These are phyloP conservation scores for Cucurbita argyrosperma DNA, from an alignment of 306 rosid genomes.

Conservation along the genomic window DNA sequence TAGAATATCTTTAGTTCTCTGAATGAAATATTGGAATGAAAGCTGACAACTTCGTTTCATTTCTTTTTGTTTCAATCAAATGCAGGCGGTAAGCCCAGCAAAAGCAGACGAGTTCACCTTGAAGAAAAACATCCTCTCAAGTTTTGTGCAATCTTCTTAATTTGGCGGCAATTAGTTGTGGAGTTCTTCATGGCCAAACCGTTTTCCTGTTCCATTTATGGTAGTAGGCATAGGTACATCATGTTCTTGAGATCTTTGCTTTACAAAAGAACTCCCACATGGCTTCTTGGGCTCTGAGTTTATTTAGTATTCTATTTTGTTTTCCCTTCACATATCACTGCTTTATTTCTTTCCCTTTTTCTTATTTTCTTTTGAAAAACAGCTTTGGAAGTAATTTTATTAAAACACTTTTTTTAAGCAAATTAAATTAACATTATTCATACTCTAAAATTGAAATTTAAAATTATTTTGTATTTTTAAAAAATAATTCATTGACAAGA, in stretches of 20 bases:
- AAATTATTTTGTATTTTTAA: no score
- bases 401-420: no score
- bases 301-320: not conserved
- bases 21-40: not conserved
- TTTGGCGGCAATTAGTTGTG: not conserved
- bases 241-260: not conserved
- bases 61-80: not conserved
- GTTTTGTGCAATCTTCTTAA: slow-evolving; percentile 33
- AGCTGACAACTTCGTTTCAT: not conserved
- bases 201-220: not conserved
- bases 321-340: not conserved
- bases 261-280: slow-evolving; percentile 1
- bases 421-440: no score
- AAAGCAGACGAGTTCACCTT: slow-evolving; percentile 79
- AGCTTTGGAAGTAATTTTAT: no score
- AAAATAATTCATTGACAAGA: no score
- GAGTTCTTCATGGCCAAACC: not conserved
- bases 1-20: not conserved
- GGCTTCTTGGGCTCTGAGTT: not conserved
- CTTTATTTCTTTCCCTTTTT: not conserved
- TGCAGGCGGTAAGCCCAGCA: slow-evolving; percentile 63
- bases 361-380: no score
- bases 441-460: no score
- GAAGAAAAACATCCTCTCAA: slow-evolving; percentile 69
- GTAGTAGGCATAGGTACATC: not conserved